Evolutionary conservation across 805 yeast species (phyloP), one percentile per base, ranked within the genome.

Genomic region (Middelhovenomyces tepae): DNA sequence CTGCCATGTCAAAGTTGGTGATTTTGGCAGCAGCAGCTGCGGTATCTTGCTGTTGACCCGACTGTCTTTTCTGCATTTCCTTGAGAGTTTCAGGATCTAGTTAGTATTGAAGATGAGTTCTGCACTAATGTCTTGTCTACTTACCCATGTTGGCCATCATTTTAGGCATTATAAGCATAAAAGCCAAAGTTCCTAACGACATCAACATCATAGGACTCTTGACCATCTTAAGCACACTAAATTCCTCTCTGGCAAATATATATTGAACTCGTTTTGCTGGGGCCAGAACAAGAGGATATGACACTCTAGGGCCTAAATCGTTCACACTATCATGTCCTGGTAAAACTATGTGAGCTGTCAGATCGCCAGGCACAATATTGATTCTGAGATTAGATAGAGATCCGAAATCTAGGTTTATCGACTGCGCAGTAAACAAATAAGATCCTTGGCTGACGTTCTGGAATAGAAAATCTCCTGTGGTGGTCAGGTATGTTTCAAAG

Each of bases 131-230:
- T n/a, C n/a, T n/a, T n/a, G 37, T n/a, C 39, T 37, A 34, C n/a
- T n/a, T 61, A 31, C 59, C 64, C 24, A 59, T 35, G 31, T 37
- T 43, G 20, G 37, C 49, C 27, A 49, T 37, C 34, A 56, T 18
- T 19, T 44, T 43, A 2, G 65, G 65, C 28, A 59, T 28, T 9
- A 45, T 48, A 10, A 55, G 41, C 13, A 58, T 59, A 39, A 57
- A 37, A 7, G 44, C 50, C 31, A 59, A 39, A 7, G 59, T 46
- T 1, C 35, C 53, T 17, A 60, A 29, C 8, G 56, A 43, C 43
- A 59, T 37, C 22, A 55, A 38, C 40, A 59, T 56, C 50, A 56
- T 56, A 7, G 64, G 63, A 35, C 49, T 50, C 40, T 47, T 47
- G 42, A 60, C 21, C 45, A 59, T 50, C 19, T 37, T 37, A 23